Evolutionary conservation across 805 yeast genomes (phyloP).

Genomic region (Candida methanosorbosa): DNA sequence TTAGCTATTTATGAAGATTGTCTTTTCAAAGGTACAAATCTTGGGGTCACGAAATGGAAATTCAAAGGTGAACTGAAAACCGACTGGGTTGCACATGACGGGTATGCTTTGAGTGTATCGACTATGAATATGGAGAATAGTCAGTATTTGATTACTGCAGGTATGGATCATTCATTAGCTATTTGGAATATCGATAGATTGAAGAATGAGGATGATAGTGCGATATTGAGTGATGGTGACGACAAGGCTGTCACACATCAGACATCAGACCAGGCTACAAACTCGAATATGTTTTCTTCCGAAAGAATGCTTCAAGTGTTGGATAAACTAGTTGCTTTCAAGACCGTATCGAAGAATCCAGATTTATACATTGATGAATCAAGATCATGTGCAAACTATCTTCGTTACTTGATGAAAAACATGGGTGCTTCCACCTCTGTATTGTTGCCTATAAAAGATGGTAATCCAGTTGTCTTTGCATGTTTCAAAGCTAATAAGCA

Average conservation of each 20-base stretch:
- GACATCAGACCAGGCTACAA: neutral
- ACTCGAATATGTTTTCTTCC: neutral
- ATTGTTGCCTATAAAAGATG: slow-evolving; percentile 63
- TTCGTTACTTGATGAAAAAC: slow-evolving; percentile 50
- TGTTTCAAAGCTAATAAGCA: slow-evolving; percentile 43
- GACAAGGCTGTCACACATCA: neutral
- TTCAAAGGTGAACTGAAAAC: slow-evolving; percentile 34
- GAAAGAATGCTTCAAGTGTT: slow-evolving; percentile 60
- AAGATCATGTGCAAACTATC: slow-evolving; percentile 75
- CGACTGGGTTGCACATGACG: slow-evolving; percentile 46
- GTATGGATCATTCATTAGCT: slow-evolving; percentile 56
- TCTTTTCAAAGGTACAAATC: slow-evolving; percentile 53
- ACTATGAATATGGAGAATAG: slow-evolving; percentile 31
- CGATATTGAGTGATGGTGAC: neutral
- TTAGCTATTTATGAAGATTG: slow-evolving; percentile 47
- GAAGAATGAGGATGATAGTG: slow-evolving; percentile 2
- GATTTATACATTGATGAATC: slow-evolving; percentile 67
- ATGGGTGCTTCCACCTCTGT: slow-evolving; percentile 65
- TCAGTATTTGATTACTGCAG: slow-evolving; percentile 56
- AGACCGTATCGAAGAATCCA: slow-evolving; percentile 72
- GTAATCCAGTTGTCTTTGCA: slow-evolving; percentile 83
- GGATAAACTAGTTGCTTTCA: slow-evolving; percentile 52
- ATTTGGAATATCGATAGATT: slow-evolving; percentile 54
- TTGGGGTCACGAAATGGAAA: slow-evolving; percentile 43
- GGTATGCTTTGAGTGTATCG: slow-evolving; percentile 47